Conservation (phyloP, 192 early-diverging fungal genomes). For the Entrophospora sp. region DNA sequence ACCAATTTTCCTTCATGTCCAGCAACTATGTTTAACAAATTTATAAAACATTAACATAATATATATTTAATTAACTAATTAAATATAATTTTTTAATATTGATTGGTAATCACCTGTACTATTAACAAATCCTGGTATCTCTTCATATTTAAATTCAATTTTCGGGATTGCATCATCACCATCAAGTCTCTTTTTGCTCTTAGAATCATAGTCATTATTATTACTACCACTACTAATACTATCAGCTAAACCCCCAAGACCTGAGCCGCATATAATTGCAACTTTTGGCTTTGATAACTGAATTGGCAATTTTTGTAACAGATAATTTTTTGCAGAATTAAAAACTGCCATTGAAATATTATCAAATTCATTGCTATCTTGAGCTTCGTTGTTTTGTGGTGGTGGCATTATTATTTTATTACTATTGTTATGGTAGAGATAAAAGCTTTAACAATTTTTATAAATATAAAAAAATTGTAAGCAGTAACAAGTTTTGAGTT, state of each 20-base stretch:
- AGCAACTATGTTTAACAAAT: conserved; percentile 30
- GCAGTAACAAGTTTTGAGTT: no score
- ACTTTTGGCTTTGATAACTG: conserved; percentile 46
- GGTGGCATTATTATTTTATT: no score
- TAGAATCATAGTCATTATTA: no score
- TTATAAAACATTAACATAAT: background rate
- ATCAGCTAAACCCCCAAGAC: conserved; percentile 72
- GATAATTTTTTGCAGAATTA: background rate
- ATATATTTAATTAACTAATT: conserved; percentile 5
- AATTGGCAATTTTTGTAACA: conserved; percentile 15
- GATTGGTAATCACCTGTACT: conserved; percentile 50
- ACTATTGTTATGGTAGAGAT: no score
- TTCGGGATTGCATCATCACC: no score
- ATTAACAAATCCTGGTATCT: conserved; percentile 78
- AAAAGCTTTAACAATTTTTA: no score
- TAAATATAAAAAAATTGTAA: background rate
- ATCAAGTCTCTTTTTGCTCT: no score
- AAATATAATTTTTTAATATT: background rate
- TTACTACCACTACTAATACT: no score
- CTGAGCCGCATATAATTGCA: conserved; percentile 77
- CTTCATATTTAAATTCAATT: conserved; percentile 60
- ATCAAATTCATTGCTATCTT: no score
- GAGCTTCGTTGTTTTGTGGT: background rate
- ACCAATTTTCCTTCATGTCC: conserved; percentile 77
- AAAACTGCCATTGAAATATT: no score